phyloP scores from a whole-genome alignment of 1,284 basidiomycete species.

The Apiotrichum sp. region DNA sequence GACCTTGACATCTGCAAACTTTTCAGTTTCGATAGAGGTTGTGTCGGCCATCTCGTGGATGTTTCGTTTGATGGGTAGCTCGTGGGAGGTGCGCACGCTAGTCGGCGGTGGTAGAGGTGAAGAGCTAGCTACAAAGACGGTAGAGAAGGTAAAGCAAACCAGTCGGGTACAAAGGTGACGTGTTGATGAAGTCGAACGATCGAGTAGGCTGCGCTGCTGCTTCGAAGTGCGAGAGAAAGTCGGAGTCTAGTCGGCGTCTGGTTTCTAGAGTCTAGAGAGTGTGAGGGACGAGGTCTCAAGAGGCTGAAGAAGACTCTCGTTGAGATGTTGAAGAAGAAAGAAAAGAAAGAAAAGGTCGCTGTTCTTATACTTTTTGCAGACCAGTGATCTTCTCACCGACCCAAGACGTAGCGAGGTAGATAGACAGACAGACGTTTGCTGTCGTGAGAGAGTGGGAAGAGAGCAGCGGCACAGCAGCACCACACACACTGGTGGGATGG shows the following conservation, averaged over 20 bases:
- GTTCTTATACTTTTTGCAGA: too few relatives aligned
- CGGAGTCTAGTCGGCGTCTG: not conserved
- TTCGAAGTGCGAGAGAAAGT: not conserved
- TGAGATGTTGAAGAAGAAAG: not conserved
- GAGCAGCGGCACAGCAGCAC: too few relatives aligned
- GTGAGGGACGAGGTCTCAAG: not conserved
- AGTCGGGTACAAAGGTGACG: too few relatives aligned
- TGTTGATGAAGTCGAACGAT: not conserved
- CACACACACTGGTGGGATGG: too few relatives aligned
- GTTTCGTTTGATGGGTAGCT: not conserved
- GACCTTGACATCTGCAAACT: not conserved
- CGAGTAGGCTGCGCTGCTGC: not conserved
- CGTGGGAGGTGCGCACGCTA: too few relatives aligned
- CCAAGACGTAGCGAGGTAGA: too few relatives aligned
- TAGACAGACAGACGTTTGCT: too few relatives aligned
- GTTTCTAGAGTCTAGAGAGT: slow-evolving; percentile 4
- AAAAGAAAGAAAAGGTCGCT: too few relatives aligned
- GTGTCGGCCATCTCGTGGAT: not conserved
- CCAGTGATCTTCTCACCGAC: too few relatives aligned
- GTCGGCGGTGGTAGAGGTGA: not conserved
- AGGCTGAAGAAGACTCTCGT: slow-evolving; percentile 1
- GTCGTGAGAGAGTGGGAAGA: too few relatives aligned
- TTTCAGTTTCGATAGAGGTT: not conserved
- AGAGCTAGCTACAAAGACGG: not conserved
- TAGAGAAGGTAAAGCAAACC: too few relatives aligned